Evolutionary conservation across 768 basidiomycete genomes (phyloP), one percentile per base, ranked within the genome.

Genomic region (Hypsizygus marmoreus): DNA sequence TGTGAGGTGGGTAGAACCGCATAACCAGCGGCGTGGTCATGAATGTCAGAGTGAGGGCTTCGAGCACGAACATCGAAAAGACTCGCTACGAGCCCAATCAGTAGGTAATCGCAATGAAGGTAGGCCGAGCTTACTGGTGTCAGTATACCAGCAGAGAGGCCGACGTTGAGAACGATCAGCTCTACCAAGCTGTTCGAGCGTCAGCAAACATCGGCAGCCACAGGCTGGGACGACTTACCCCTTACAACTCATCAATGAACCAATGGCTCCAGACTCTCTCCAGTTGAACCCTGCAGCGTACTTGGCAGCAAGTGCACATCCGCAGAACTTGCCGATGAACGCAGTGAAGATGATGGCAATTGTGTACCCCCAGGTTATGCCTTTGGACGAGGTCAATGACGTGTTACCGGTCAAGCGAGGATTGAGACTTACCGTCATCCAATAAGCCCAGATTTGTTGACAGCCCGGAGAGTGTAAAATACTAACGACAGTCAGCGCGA

Each of bases 41-140:
- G 69, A 88, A 91, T 0, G 95, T 95, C 30, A 97, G 71, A 6
- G 84, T 63, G 29, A 94, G 69, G 0, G 90, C 87, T 59, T 89
- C 87, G 14, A 97, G 72, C 30, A 97, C 92, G 57, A 97, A 95
- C 92, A 97, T 97, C 0, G 91, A 89, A 67, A 97, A 95, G 6
- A 97, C 88, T 19, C 77, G 77, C 70, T 72, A 56, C 1, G 48
- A 52, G 16, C n/a, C n/a, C n/a, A n/a, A n/a, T n/a, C n/a, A n/a
- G n/a, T n/a, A n/a, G n/a, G n/a, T n/a, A n/a, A n/a, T n/a, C n/a
- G n/a, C n/a, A n/a, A n/a, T n/a, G n/a, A n/a, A n/a, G n/a, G n/a
- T n/a, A n/a, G n/a, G n/a, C 12, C 19, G 14, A 12, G 46, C 64
- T 37, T 49, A 78, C 79, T 46, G 58, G 74, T 1, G 83, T 77